These are phyloP conservation scores for Crithidia mellificae DNA, from an alignment of 208 protist genomes.

Conservation along the genomic window DNA sequence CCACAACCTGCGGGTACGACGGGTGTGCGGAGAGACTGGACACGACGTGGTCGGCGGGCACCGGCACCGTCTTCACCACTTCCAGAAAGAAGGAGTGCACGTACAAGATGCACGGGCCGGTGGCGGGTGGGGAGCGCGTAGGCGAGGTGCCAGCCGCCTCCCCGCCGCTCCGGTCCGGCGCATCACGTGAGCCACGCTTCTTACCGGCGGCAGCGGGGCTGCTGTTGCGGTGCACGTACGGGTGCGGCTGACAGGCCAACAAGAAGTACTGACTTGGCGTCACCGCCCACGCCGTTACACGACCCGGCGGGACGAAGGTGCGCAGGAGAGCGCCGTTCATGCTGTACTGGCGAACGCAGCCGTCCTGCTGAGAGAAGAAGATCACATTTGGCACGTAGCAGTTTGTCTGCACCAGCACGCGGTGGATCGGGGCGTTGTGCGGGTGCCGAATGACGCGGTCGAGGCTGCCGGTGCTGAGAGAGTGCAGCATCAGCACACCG, in stretches of 20 bases:
- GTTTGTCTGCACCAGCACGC: constrained; percentile 66
- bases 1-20: constrained; percentile 63
- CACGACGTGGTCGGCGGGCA: constrained; percentile 36
- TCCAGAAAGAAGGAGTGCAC: constrained; percentile 78
- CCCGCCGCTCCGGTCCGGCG: not conserved
- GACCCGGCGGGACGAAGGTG: constrained; percentile 55
- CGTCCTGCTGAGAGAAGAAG: constrained; percentile 68
- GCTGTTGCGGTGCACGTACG: not conserved
- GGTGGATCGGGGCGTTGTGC: constrained; percentile 58
- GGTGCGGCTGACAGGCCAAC: constrained; percentile 41
- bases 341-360: constrained; percentile 79
- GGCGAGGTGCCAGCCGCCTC: not conserved
- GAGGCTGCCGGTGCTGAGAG: constrained; percentile 59
- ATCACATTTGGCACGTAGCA: constrained; percentile 90
- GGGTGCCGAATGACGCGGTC: constrained; percentile 82
- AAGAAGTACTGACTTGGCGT: constrained; percentile 77
- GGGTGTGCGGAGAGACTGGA: constrained; percentile 60
- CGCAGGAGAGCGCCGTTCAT: constrained; percentile 79
- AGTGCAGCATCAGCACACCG: constrained; percentile 83
- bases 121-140: not conserved
- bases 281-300: constrained; percentile 64
- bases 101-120: constrained; percentile 52
- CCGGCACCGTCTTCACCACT: constrained; percentile 49
- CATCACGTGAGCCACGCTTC: not conserved
- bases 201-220: not conserved